Evolutionary conservation across 2,329 filamentous ascomycete genomes (phyloP).

Genomic region (Beauveria australis): DNA sequence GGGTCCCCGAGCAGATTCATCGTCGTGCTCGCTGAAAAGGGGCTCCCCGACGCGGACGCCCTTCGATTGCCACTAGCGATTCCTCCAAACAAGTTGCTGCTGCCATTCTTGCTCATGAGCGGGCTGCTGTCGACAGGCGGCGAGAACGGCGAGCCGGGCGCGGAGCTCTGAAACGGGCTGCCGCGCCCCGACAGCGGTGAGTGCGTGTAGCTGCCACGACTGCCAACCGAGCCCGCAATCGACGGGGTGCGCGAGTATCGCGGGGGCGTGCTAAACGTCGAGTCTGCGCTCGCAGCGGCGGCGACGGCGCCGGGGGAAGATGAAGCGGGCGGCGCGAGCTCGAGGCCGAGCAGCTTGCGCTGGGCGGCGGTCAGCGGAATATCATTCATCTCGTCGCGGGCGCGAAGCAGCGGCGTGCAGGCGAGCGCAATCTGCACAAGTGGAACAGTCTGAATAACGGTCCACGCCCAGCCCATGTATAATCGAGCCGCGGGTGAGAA

Average conservation of each 20-base stretch:
- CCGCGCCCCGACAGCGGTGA: constrained; percentile 51
- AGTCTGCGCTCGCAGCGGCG: constrained; percentile 22
- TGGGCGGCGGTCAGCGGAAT: constrained; percentile 74
- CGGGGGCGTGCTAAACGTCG: constrained; percentile 70
- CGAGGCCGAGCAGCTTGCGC: constrained; percentile 73
- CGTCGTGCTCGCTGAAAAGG: constrained; percentile 41
- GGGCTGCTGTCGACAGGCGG: constrained; percentile 39
- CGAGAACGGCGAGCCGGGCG: constrained; percentile 40
- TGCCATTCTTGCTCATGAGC: constrained; percentile 56
- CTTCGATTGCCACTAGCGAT: constrained; percentile 17
- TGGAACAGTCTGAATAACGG: constrained; percentile 46
- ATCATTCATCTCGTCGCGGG: constrained; percentile 71
- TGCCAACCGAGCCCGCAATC: constrained; percentile 52
- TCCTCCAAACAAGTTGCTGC: not conserved
- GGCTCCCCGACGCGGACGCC: constrained; percentile 44
- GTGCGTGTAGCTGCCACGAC: constrained; percentile 46
- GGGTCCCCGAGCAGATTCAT: constrained; percentile 49
- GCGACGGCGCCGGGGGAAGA: constrained; percentile 42
- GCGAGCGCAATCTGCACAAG: constrained; percentile 65
- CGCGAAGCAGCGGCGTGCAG: constrained; percentile 62
- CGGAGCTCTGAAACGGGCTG: constrained; percentile 32
- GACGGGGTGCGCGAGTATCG: constrained; percentile 73
- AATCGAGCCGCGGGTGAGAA: constrained; percentile 23
- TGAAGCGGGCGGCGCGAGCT: constrained; percentile 50
- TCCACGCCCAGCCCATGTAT: constrained; percentile 37